These are phyloP conservation scores for Coelastrella sp. DNA, from an alignment of 139 green algal species.

Conservation along the genomic window DNA sequence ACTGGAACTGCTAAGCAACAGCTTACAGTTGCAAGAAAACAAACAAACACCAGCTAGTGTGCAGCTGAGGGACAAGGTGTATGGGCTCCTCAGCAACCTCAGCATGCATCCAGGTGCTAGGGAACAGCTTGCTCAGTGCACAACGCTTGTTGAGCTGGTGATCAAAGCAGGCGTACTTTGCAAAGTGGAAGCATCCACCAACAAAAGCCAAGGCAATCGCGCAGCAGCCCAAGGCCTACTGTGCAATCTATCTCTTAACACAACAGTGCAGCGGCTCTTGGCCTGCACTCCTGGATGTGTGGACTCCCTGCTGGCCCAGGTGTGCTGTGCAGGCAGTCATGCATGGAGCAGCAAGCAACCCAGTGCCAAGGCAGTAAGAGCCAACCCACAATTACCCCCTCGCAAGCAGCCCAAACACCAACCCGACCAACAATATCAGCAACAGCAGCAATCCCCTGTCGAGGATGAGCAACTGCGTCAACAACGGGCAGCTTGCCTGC, in stretches of 20 bases:
- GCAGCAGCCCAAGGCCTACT: slow-evolving; percentile 40
- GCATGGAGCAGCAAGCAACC: not conserved
- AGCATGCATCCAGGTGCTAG: slow-evolving; percentile 47
- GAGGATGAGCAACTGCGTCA: not conserved
- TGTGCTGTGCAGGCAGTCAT: not conserved
- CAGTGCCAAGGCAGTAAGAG: too few species aligned
- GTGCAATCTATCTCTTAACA: slow-evolving; percentile 60
- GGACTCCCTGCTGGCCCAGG: not conserved
- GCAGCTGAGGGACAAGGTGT: slow-evolving; percentile 47
- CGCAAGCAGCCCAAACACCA: too few species aligned
- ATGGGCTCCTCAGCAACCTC: slow-evolving; percentile 64
- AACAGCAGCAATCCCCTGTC: too few species aligned
- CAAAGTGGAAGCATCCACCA: not conserved
- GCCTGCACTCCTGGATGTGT: not conserved
- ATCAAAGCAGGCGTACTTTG: not conserved
- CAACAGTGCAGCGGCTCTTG: slow-evolving; percentile 47
- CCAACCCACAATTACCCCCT: slow-evolving; percentile 42
- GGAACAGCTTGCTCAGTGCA: not conserved
- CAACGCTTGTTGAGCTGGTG: slow-evolving; percentile 25
- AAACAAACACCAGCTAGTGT: too few species aligned
- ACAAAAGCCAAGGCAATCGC: not conserved
- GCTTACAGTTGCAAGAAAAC: too few species aligned
- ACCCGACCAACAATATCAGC: too few species aligned
- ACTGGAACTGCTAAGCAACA: not conserved
- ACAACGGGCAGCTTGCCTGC: slow-evolving; percentile 34